These are phyloP conservation scores for Globisporangium apiculatum DNA, from an alignment of 352 stramenopile species.

Conservation along the genomic window DNA sequence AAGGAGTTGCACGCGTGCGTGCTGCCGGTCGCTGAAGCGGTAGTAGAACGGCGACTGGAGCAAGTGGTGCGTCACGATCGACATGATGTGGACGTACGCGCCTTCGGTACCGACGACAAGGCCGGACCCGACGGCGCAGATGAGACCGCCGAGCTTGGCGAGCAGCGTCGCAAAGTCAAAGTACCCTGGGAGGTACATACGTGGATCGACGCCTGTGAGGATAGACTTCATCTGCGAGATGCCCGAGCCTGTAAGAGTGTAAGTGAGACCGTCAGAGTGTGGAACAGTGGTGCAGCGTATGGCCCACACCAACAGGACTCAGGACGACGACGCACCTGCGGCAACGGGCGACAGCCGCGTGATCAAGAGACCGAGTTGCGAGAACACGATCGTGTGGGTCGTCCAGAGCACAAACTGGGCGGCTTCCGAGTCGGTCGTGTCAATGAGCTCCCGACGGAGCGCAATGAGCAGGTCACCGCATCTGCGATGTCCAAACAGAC, in stretches of 20 bases:
- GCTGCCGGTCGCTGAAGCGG: conserved; percentile 65
- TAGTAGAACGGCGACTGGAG: conserved; percentile 73
- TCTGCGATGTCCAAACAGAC: conserved; percentile 6
- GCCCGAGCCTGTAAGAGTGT: conserved; percentile 34
- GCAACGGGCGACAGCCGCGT: conserved; percentile 68
- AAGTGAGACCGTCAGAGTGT: background rate
- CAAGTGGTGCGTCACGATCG: conserved; percentile 88
- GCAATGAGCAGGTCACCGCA: conserved; percentile 32
- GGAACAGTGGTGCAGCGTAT: background rate
- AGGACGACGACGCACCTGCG: conserved; percentile 19
- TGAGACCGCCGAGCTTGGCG: conserved; percentile 90
- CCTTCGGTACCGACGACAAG: conserved; percentile 97
- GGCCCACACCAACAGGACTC: background rate
- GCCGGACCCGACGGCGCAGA: conserved; percentile 90
- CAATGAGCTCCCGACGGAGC: conserved; percentile 37
- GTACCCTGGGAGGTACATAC: conserved; percentile 77
- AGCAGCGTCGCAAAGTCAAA: conserved; percentile 81
- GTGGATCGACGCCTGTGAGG: conserved; percentile 74
- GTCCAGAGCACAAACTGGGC: conserved; percentile 53
- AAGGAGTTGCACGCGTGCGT: conserved; percentile 84
- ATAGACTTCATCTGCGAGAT: conserved; percentile 89
- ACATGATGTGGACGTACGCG: conserved; percentile 97
- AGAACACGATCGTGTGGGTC: conserved; percentile 66
- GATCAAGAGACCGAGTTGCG: conserved; percentile 54
- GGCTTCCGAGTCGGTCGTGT: conserved; percentile 18